phyloP scores from a whole-genome alignment of 768 basidiomycete genomes.

The Rhizopogon roseolus region DNA sequence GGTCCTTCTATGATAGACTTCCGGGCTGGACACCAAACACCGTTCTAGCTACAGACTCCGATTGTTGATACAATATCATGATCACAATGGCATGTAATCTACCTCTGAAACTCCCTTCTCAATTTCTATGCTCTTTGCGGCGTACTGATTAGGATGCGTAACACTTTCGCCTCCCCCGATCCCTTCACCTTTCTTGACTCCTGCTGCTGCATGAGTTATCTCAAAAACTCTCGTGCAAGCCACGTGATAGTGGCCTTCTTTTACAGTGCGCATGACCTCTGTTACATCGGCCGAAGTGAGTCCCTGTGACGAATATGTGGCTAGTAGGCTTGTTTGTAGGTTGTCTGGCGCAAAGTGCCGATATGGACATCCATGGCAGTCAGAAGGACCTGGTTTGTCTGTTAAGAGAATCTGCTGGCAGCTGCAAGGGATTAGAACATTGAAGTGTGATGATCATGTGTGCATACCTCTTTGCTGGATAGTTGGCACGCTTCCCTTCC shows the following conservation, averaged over 20 bases:
- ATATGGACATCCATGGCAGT: conserved; percentile 90
- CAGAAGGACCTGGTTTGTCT: conserved; percentile 61
- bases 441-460: neutral
- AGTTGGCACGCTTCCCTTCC: conserved; percentile 93
- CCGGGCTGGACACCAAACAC: conserved; percentile 4
- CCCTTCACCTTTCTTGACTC: conserved; percentile 88
- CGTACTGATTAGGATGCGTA: conserved; percentile 92
- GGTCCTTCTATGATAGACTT: neutral
- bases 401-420: conserved; percentile 82
- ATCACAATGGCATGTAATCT: no score
- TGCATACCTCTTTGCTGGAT: conserved; percentile 81
- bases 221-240: conserved; percentile 98
- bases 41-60: conserved; percentile 15
- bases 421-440: conserved; percentile 36
- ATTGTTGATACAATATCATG: neutral
- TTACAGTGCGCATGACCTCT: conserved; percentile 80
- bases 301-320: conserved; percentile 60
- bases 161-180: conserved; percentile 82
- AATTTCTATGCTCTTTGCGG: conserved; percentile 67
- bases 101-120: conserved; percentile 27
- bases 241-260: conserved; percentile 82
- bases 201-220: conserved; percentile 69
- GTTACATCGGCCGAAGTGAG: conserved; percentile 65
- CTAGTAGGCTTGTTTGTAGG: conserved; percentile 69
- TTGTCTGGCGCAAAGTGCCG: conserved; percentile 84